Conservation (phyloP, 257 asterid species). For the Solanum chiquidenum region DNA sequence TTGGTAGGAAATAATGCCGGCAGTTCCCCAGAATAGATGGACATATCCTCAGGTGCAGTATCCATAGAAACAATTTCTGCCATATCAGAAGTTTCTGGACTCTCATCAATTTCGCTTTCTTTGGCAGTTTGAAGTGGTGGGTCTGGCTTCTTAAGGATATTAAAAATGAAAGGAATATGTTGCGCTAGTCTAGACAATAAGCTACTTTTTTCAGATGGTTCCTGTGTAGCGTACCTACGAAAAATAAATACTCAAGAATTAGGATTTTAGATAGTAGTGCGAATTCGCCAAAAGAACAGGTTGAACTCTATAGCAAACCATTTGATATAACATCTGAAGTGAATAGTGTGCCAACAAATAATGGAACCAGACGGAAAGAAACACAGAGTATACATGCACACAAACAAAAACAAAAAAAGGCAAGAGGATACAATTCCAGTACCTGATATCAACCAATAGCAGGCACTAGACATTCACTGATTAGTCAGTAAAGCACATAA, state of each 20-base stretch:
- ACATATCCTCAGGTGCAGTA: constrained; percentile 26
- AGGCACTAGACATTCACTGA: background rate
- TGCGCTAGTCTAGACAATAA: constrained; percentile 64
- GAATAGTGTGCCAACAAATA: background rate
- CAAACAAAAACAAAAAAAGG: background rate
- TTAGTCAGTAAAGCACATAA: background rate
- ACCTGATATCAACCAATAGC: background rate
- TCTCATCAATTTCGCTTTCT: constrained; percentile 12
- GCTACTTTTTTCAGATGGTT: constrained; percentile 47
- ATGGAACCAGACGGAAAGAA: background rate
- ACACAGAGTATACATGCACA: background rate
- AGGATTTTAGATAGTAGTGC: background rate
- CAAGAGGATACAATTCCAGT: background rate
- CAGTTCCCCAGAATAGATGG: constrained; percentile 12
- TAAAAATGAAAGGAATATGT: constrained; percentile 71
- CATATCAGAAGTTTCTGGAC: constrained; percentile 21
- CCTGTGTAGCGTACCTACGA: constrained; percentile 30
- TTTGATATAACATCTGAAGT: background rate
- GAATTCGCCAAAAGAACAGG: background rate
- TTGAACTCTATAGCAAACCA: background rate
- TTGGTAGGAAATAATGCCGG: constrained; percentile 13
- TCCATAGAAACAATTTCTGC: constrained; percentile 14
- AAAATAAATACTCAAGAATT: constrained; percentile 14
- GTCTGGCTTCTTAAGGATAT: constrained; percentile 57
- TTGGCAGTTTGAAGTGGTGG: constrained; percentile 27